Percentiles rank a stretch among this genome's conserved stretches.
These are phyloP conservation scores for Naematelia encephala DNA, from an alignment of 768 basidiomycete species.

Conservation along the genomic window DNA sequence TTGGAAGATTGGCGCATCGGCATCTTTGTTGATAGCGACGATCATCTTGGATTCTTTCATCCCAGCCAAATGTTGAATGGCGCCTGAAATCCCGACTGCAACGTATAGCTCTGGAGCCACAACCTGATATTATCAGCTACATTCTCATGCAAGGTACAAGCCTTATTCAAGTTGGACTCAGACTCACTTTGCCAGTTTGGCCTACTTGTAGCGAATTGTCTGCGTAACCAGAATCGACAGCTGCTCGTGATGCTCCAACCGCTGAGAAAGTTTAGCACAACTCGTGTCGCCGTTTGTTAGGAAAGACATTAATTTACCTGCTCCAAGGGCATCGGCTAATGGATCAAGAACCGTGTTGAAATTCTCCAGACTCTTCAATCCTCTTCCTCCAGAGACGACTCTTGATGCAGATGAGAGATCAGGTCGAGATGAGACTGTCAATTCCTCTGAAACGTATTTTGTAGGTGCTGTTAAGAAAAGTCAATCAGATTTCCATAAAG, in stretches of 20 bases:
- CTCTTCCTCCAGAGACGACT: slow-evolving; percentile 91
- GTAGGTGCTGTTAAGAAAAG: slow-evolving; percentile 38
- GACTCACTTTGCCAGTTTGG: slow-evolving; percentile 78
- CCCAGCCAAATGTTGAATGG: slow-evolving; percentile 96
- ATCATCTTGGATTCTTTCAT: slow-evolving; percentile 99
- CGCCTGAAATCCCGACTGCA: slow-evolving; percentile 94
- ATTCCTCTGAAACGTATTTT: slow-evolving; percentile 55
- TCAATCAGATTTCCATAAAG: background rate
- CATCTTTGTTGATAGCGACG: slow-evolving; percentile 97
- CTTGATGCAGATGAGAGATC: slow-evolving; percentile 82
- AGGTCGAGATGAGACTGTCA: slow-evolving; percentile 87
- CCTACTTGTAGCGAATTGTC: slow-evolving; percentile 99
- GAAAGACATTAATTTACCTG: slow-evolving; percentile 51
- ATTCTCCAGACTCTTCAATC: slow-evolving; percentile 90
- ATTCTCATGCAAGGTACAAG: background rate
- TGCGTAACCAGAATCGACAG: slow-evolving; percentile 96
- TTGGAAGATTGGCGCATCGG: slow-evolving; percentile 98
- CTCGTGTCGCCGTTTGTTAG: background rate
- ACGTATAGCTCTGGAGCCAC: slow-evolving; percentile 96
- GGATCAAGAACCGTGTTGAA: slow-evolving; percentile 83
- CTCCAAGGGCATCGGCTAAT: slow-evolving; percentile 85
- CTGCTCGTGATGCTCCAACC: slow-evolving; percentile 95
- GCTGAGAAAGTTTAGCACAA: slow-evolving; percentile 52
- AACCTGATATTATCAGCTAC: slow-evolving; percentile 55
- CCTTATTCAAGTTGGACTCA: background rate